Evolutionary conservation across 176 grass and related monocot species (phyloP).

Genomic region (Oryza meridionalis): DNA sequence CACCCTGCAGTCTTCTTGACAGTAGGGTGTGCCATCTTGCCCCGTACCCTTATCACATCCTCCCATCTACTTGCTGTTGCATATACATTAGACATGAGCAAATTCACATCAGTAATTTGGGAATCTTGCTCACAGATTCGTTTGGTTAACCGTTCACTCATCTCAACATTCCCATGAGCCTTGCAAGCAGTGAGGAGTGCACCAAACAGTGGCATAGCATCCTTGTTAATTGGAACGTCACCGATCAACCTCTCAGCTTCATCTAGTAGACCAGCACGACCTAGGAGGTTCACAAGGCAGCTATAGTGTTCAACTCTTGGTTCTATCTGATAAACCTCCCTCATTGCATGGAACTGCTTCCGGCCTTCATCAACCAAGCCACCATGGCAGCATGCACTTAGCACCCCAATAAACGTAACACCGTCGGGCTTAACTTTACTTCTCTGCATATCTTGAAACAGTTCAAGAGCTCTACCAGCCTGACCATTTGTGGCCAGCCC

Average conservation of each 20-base stretch:
- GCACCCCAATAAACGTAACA: conserved; percentile 58
- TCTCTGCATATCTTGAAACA: conserved; percentile 62
- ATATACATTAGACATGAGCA: conserved; percentile 70
- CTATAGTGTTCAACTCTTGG: conserved; percentile 68
- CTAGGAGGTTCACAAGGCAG: conserved; percentile 67
- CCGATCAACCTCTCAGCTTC: conserved; percentile 63
- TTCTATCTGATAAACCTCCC: conserved; percentile 51
- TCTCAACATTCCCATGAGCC: conserved; percentile 56
- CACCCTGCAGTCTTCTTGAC: conserved; percentile 72
- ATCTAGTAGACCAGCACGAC: conserved; percentile 60
- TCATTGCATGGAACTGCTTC: conserved; percentile 53
- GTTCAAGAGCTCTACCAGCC: conserved; percentile 52
- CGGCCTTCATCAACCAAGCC: conserved; percentile 67
- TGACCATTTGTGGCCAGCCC: conserved; percentile 64
- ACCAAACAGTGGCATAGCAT: conserved; percentile 55
- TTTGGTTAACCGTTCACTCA: conserved; percentile 56
- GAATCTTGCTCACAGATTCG: conserved; percentile 42
- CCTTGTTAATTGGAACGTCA: conserved; percentile 41
- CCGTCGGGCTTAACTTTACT: conserved; percentile 45
- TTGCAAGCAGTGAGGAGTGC: conserved; percentile 64
- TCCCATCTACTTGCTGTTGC: conserved; percentile 65
- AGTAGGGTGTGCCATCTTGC: conserved; percentile 53
- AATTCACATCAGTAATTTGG: conserved; percentile 49
- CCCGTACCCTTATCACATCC: conserved; percentile 54
- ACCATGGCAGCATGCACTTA: conserved; percentile 69